Percentiles rank a stretch among this genome's conserved stretches.
These are phyloP conservation scores for Primulina huaijiensis DNA, from an alignment of 257 asterid genomes.

Conservation along the genomic window DNA sequence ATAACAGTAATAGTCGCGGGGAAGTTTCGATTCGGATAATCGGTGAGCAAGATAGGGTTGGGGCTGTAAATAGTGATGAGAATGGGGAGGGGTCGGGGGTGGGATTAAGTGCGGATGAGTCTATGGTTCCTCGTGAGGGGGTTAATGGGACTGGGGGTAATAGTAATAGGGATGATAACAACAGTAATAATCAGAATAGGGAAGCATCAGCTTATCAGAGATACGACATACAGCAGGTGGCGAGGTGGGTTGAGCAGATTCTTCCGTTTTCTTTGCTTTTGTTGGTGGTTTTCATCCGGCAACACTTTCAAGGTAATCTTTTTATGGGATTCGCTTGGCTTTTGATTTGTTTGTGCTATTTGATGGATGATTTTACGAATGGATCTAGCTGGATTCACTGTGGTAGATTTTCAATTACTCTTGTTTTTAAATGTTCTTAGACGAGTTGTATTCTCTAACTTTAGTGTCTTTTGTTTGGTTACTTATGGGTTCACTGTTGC, in stretches of 20 bases:
- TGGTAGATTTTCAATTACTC: not conserved
- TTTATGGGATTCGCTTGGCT: not conserved
- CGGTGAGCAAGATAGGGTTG: slow-evolving; percentile 41
- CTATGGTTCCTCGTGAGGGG: slow-evolving; percentile 22
- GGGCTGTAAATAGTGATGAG: slow-evolving; percentile 34
- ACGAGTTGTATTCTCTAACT: not conserved
- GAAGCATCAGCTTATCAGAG: slow-evolving; percentile 51
- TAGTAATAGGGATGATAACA: slow-evolving; percentile 8
- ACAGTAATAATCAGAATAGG: slow-evolving; percentile 19
- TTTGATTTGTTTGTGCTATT: not conserved
- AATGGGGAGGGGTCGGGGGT: slow-evolving; percentile 23
- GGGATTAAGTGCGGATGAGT: slow-evolving; percentile 30
- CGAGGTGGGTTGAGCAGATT: slow-evolving; percentile 76
- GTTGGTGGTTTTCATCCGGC: slow-evolving; percentile 68
- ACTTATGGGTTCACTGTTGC: not conserved
- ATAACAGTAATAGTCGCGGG: slow-evolving; percentile 27
- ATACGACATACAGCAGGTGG: slow-evolving; percentile 69
- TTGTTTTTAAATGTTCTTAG: not conserved
- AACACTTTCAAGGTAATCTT: slow-evolving; percentile 65
- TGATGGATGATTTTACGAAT: not conserved
- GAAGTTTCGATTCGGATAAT: slow-evolving; percentile 70
- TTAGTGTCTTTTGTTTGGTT: not conserved
- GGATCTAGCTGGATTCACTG: not conserved
- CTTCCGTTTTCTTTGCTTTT: slow-evolving; percentile 70
- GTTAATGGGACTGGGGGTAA: slow-evolving; percentile 22